A percentile compares a stretch with the other conserved stretches of the same genome.
Evolutionary conservation across 2,329 filamentous ascomycete genomes (phyloP).

Genomic region (Fusarium nygamai): DNA sequence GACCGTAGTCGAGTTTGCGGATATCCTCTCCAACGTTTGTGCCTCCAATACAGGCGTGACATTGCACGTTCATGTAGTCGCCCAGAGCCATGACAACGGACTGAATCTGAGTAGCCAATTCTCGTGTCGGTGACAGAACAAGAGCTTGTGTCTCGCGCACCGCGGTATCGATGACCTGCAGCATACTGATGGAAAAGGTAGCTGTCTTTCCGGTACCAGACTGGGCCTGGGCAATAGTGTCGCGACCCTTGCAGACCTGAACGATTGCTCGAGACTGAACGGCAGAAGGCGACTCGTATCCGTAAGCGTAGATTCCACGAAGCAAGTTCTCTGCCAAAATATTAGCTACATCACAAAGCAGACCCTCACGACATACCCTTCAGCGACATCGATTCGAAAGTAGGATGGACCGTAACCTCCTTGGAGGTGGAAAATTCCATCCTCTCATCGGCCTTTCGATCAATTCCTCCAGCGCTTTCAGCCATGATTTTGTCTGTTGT

Average conservation of each 20-base stretch:
- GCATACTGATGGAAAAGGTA: slow-evolving; percentile 95
- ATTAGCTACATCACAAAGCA: slow-evolving; percentile 19
- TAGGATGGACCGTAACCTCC: slow-evolving; percentile 94
- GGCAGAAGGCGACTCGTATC: slow-evolving; percentile 97
- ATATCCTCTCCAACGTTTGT: slow-evolving; percentile 99
- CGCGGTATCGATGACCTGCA: slow-evolving; percentile 94
- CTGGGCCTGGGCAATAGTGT: slow-evolving; percentile 98
- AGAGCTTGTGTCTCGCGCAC: slow-evolving; percentile 94
- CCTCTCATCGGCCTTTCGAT: slow-evolving; percentile 92
- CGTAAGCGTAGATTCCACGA: slow-evolving; percentile 97
- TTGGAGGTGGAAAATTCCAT: slow-evolving; percentile 99
- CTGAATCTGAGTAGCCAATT: slow-evolving; percentile 97
- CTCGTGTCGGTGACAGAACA: slow-evolving; percentile 93
- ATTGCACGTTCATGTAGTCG: slow-evolving; percentile 99
- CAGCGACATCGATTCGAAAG: slow-evolving; percentile 94
- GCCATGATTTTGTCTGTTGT: slow-evolving; percentile 72
- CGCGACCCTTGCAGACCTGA: slow-evolving; percentile 98
- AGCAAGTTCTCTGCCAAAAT: slow-evolving; percentile 79
- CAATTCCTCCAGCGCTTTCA: slow-evolving; percentile 78
- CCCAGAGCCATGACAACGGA: slow-evolving; percentile 99
- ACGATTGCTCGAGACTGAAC: slow-evolving; percentile 98
- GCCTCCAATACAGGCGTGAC: slow-evolving; percentile 97
- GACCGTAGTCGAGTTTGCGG: slow-evolving; percentile 94
- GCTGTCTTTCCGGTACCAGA: slow-evolving; percentile 97
- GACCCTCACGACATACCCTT: slow-evolving; percentile 66